A percentile compares a stretch with the other conserved stretches of the same genome.
These are phyloP conservation scores for Cystobasidium pallidum DNA, from an alignment of 1,284 basidiomycete genomes.

Conservation along the genomic window DNA sequence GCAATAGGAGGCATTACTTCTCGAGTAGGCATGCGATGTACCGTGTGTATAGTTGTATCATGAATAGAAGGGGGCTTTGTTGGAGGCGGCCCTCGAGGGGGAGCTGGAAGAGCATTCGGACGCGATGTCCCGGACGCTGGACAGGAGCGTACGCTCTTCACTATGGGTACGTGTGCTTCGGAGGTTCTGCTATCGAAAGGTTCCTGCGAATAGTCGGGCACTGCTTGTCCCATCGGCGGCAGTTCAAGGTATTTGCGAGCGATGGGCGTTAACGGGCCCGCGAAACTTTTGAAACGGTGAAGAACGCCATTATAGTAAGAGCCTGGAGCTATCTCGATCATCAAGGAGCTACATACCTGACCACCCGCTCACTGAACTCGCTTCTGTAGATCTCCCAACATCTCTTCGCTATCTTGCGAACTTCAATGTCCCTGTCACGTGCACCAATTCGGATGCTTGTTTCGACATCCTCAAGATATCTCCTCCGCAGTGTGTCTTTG, in stretches of 20 bases:
- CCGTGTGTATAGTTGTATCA: not conserved
- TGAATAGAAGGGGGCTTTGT: not conserved
- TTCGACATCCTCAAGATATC: slow-evolving; percentile 65
- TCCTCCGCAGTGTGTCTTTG: slow-evolving; percentile 70
- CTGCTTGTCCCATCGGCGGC: slow-evolving; percentile 12
- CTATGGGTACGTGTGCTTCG: too few relatives aligned
- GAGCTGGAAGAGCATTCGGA: not conserved
- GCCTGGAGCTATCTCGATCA: not conserved
- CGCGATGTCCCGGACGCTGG: not conserved
- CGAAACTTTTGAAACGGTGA: slow-evolving; percentile 63
- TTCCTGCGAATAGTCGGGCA: slow-evolving; percentile 4
- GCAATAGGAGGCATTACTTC: not conserved
- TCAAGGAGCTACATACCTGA: slow-evolving; percentile 62
- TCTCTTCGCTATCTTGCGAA: slow-evolving; percentile 69
- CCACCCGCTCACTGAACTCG: slow-evolving; percentile 68
- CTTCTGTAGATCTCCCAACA: slow-evolving; percentile 75
- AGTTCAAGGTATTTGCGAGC: slow-evolving; percentile 77
- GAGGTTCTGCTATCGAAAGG: too few relatives aligned
- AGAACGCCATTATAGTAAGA: not conserved
- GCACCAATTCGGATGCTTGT: slow-evolving; percentile 68
- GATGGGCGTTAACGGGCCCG: slow-evolving; percentile 71
- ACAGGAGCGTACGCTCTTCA: not conserved
- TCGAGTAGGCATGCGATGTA: not conserved
- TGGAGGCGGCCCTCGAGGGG: slow-evolving; percentile 1
- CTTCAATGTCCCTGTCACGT: slow-evolving; percentile 74